Base-by-base conservation (phyloP, 2,329 filamentous ascomycete genomes). In the Purpureocillium takamizusanense region DNA sequence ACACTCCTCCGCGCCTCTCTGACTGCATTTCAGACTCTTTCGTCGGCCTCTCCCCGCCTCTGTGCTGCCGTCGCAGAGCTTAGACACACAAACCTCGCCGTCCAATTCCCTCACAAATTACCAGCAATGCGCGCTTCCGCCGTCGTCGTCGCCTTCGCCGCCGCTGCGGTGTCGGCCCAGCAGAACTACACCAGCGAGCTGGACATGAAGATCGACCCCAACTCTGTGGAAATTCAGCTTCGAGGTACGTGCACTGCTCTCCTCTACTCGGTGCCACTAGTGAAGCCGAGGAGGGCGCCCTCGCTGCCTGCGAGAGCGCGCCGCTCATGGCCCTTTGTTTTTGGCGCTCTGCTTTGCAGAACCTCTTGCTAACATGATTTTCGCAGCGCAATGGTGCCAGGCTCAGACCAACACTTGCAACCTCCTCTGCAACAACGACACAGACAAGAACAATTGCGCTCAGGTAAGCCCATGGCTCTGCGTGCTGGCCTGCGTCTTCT, bases 341-440 rank as follows among this genome's bases (percentile, higher is more conserved):
- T n/a, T n/a, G n/a, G n/a, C n/a, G n/a, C n/a, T n/a, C n/a, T n/a
- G 18, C 7, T 23, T 32, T 6, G 5, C 6, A 25, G n/a, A n/a
- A n/a, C n/a, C 10, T 8, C 17, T 18, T 23, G 16, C 39, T 47
- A 37, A 45, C n/a, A 33, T 17, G 15, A 36, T 33, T n/a, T 32
- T 31, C 37, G 42, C 43, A 74, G 72, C 66, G 34, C 40, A 49
- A 14, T 77, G 72, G 73, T 78, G 74, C 55, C 53, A 51, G 37
- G 70, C 62, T 31, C 61, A 78, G 61, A 56, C 54, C 42, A 67
- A 72, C 54, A 69, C 65, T 30, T 78, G 74, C 60, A 43, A 44
- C 34, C 56, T 56, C 17, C 65, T 78, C 31, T 78, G 74, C 59
- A 54, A 52, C 38, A 42, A 49, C 39, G 46, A 52, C 38, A 54